phyloP scores from a whole-genome alignment of 208 protist genomes.

The Hexamita inflata region DNA sequence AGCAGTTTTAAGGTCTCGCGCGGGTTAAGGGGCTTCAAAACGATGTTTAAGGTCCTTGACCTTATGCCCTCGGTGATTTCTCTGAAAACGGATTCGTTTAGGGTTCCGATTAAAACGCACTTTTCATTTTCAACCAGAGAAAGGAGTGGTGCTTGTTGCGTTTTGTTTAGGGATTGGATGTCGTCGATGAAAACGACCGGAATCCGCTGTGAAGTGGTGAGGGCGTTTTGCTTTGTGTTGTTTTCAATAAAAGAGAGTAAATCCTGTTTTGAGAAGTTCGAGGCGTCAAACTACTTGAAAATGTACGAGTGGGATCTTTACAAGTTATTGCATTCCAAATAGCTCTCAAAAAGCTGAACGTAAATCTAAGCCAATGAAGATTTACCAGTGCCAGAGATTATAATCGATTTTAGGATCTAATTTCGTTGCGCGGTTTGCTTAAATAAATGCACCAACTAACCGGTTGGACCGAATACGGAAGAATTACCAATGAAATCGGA shows the following conservation, averaged over 20 bases:
- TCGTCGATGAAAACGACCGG: not conserved
- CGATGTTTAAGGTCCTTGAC: not conserved
- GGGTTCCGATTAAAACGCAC: not conserved
- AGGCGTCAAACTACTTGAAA: too few relatives aligned
- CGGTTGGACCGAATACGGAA: too few relatives aligned
- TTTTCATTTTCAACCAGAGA: not conserved
- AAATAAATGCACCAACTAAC: too few relatives aligned
- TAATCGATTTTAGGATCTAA: too few relatives aligned
- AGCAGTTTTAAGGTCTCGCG: not conserved
- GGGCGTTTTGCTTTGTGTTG: not conserved
- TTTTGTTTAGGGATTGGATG: not conserved
- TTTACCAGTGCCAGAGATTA: conserved; percentile 12
- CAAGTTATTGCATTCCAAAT: not conserved
- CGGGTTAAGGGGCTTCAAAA: not conserved
- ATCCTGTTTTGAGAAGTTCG: too few relatives aligned
- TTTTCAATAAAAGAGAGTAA: not conserved
- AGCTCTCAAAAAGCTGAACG: not conserved
- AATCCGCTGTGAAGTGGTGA: not conserved
- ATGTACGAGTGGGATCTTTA: not conserved
- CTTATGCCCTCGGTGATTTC: not conserved
- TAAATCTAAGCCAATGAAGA: not conserved
- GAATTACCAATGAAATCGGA: too few relatives aligned
- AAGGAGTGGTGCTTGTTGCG: not conserved
- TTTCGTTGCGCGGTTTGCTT: too few relatives aligned
- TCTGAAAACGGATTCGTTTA: not conserved